Conservation (phyloP, 2,329 filamentous ascomycete species). For the Piedraia hortae region DNA sequence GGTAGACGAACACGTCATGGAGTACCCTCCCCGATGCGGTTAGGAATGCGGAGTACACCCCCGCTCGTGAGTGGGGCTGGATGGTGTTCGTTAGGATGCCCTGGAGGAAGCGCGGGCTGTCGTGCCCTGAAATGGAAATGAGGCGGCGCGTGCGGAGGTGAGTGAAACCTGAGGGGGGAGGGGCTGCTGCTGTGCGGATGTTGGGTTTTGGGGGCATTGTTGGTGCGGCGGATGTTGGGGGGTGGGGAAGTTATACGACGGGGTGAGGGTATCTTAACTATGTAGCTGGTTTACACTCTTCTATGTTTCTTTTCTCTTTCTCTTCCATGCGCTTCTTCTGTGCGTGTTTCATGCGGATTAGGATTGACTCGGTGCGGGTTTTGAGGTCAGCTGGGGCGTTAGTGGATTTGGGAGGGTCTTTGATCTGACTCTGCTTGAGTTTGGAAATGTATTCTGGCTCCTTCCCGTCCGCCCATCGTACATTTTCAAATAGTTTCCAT, state of each 20-base stretch:
- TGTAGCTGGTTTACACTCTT: too few relatives aligned
- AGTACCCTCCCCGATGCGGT: slow-evolving; percentile 58
- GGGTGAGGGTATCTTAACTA: too few relatives aligned
- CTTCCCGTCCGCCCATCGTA: slow-evolving; percentile 26
- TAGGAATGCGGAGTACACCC: slow-evolving; percentile 61
- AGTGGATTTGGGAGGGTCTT: slow-evolving; percentile 1
- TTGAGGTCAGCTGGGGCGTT: too few relatives aligned
- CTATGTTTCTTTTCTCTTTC: too few relatives aligned
- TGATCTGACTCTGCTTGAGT: slow-evolving; percentile 1
- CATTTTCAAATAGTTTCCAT: slow-evolving; percentile 24
- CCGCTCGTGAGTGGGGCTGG: slow-evolving; percentile 17
- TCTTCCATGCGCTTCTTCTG: too few relatives aligned
- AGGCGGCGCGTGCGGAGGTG: slow-evolving; percentile 46
- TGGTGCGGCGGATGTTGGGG: too few relatives aligned
- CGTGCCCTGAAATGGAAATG: slow-evolving; percentile 50
- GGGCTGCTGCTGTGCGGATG: slow-evolving; percentile 13
- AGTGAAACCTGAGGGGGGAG: slow-evolving; percentile 24
- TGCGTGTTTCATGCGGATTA: too few relatives aligned
- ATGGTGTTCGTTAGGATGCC: slow-evolving; percentile 59
- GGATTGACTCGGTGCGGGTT: too few relatives aligned
- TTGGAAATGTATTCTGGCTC: slow-evolving; percentile 20
- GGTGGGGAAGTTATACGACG: too few relatives aligned
- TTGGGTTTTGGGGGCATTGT: too few relatives aligned
- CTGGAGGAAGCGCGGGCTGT: slow-evolving; percentile 64
- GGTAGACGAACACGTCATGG: slow-evolving; percentile 78